phyloP scores from a whole-genome alignment of 306 rosid species.

The Malus sylvestris region DNA sequence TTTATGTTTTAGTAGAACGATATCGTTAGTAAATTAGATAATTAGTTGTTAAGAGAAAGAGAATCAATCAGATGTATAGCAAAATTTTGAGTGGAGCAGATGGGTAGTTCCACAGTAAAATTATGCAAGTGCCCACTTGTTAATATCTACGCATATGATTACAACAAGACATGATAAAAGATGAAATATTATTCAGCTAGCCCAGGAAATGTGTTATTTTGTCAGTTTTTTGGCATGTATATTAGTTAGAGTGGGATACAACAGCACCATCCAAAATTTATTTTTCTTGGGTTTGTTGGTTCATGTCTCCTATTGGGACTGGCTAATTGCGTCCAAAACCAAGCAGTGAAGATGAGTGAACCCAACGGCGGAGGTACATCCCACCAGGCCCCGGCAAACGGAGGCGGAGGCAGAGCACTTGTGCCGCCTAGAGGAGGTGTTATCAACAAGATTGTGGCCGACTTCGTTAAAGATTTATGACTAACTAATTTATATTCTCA shows the following conservation, averaged over 20 bases:
- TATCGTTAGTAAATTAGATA: too few species aligned
- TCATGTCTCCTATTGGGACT: too few species aligned
- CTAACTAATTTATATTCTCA: too few species aligned
- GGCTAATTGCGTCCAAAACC: too few species aligned
- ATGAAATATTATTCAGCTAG: not conserved
- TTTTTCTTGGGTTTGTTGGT: too few species aligned
- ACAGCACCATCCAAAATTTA: too few species aligned
- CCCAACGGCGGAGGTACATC: not conserved
- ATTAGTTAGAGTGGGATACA: too few species aligned
- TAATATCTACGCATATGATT: not conserved
- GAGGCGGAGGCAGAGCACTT: not conserved
- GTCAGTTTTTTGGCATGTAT: not conserved
- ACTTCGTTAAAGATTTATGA: fast-evolving
- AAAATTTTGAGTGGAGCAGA: not conserved
- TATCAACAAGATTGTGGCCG: not conserved
- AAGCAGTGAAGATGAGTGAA: not conserved
- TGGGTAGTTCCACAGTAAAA: not conserved
- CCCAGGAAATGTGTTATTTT: not conserved
- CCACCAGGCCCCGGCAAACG: not conserved
- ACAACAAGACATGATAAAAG: not conserved
- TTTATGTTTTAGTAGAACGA: too few species aligned
- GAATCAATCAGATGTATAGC: too few species aligned
- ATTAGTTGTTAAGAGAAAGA: too few species aligned
- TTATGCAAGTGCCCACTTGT: not conserved
- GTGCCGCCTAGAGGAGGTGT: not conserved